Evolutionary conservation across 306 rosid genomes (phyloP).

Genomic region (Quercus robur): DNA sequence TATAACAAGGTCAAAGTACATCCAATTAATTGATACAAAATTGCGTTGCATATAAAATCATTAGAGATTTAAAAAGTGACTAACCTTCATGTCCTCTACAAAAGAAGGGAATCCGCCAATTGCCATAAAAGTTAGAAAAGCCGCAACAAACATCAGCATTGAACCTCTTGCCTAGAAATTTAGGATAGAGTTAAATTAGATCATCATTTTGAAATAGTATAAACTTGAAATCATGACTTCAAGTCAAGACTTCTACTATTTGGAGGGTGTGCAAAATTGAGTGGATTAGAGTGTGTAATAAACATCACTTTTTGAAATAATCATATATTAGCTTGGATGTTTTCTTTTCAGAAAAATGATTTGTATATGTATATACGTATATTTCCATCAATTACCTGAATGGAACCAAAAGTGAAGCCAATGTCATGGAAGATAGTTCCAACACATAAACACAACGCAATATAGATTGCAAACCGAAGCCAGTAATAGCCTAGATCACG

Average conservation of each 20-base stretch:
- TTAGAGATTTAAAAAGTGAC: not conserved
- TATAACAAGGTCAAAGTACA: not conserved
- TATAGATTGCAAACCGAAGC: conserved; percentile 44
- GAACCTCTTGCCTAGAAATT: conserved; percentile 57
- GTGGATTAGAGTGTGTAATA: too few relatives aligned
- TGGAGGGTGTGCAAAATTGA: too few relatives aligned
- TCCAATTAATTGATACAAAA: not conserved
- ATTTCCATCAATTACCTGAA: conserved; percentile 26
- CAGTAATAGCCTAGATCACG: conserved; percentile 50
- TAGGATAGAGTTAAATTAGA: not conserved
- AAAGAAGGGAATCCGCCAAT: conserved; percentile 76
- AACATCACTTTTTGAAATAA: too few relatives aligned
- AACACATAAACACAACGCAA: conserved; percentile 34
- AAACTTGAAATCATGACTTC: too few relatives aligned
- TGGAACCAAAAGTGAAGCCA: conserved; percentile 30
- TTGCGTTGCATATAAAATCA: not conserved
- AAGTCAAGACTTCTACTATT: too few relatives aligned
- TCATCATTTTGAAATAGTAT: not conserved
- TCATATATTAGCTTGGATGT: not conserved
- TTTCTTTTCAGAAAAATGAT: not conserved
- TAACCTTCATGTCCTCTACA: conserved; percentile 76
- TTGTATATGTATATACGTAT: too few relatives aligned
- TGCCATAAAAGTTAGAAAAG: conserved; percentile 70
- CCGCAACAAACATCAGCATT: conserved; percentile 51
- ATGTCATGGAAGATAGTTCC: conserved; percentile 40